Conservation (phyloP, 139 green algal genomes). For the Coccomyxa sp. region DNA sequence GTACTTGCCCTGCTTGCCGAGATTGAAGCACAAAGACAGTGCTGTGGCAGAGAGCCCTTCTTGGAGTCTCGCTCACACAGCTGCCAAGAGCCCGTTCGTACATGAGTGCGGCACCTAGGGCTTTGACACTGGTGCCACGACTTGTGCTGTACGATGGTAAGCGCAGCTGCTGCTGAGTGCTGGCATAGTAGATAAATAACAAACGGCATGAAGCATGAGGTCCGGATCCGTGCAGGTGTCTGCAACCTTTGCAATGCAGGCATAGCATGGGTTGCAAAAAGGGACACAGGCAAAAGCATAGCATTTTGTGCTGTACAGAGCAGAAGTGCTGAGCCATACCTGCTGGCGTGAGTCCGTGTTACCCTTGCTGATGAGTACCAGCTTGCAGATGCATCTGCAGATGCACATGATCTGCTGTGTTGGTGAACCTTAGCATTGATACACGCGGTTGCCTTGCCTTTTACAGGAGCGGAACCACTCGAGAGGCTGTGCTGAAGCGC, state of each 20-base stretch:
- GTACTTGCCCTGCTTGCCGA: too few relatives aligned
- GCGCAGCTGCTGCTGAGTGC: not conserved
- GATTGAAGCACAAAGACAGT: too few relatives aligned
- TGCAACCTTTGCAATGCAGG: not conserved
- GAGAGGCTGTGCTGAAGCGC: not conserved
- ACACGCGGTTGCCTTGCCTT: too few relatives aligned
- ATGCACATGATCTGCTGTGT: not conserved
- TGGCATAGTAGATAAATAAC: not conserved
- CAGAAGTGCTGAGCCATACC: not conserved
- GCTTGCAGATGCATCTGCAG: not conserved
- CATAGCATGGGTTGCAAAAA: not conserved
- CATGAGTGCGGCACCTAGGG: not conserved
- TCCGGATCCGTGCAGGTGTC: not conserved
- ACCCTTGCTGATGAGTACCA: too few relatives aligned
- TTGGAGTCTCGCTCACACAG: too few relatives aligned
- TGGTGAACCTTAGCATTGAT: not conserved
- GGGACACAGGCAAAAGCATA: not conserved
- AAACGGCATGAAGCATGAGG: not conserved
- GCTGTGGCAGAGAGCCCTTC: too few relatives aligned
- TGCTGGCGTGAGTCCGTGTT: not conserved
- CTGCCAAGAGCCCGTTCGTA: too few relatives aligned
- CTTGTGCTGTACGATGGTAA: not conserved
- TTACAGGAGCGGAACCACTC: not conserved
- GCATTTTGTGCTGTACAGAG: not conserved
- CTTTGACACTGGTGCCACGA: not conserved